These are phyloP conservation scores for Rhizomucor pusillus DNA, from an alignment of 371 early-diverging fungal genomes.

Conservation along the genomic window DNA sequence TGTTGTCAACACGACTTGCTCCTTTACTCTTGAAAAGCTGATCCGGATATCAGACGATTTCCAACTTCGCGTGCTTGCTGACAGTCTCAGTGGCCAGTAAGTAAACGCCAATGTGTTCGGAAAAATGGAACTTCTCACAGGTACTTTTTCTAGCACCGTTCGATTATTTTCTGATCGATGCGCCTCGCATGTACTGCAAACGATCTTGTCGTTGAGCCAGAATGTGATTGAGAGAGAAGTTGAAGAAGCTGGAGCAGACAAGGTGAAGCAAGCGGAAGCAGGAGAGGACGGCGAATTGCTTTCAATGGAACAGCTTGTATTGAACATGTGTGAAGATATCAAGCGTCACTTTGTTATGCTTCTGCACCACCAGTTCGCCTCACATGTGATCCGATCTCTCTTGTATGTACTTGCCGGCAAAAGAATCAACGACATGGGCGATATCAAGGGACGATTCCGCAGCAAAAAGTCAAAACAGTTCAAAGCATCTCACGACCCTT, in stretches of 20 bases:
- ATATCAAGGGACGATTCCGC: constrained; percentile 50
- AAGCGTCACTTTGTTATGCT: constrained; percentile 62
- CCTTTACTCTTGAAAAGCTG: constrained; percentile 78
- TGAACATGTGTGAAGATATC: constrained; percentile 64
- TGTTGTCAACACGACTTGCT: constrained; percentile 76
- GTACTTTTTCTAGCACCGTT: constrained; percentile 38
- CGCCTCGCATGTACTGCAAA: constrained; percentile 85
- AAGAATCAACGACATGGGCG: constrained; percentile 54
- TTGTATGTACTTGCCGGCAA: constrained; percentile 70
- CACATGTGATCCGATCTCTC: constrained; percentile 71
- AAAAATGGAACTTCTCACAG: background rate
- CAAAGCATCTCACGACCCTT: constrained; percentile 61
- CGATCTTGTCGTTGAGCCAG: constrained; percentile 68
- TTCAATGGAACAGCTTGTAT: constrained; percentile 64
- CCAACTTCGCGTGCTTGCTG: constrained; percentile 71
- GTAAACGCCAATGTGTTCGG: constrained; percentile 4
- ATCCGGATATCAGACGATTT: constrained; percentile 67
- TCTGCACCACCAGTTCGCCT: constrained; percentile 73
- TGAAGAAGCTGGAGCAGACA: constrained; percentile 26
- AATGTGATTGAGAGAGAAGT: constrained; percentile 76
- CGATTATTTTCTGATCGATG: constrained; percentile 79
- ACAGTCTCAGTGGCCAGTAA: constrained; percentile 64
- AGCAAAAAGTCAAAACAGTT: constrained; percentile 67
- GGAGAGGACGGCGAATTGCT: constrained; percentile 51
- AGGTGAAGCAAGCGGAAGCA: constrained; percentile 20